These are phyloP conservation scores for Aspergillus saccharolyticus DNA, from an alignment of 495 filamentous ascomycete species.

Conservation along the genomic window DNA sequence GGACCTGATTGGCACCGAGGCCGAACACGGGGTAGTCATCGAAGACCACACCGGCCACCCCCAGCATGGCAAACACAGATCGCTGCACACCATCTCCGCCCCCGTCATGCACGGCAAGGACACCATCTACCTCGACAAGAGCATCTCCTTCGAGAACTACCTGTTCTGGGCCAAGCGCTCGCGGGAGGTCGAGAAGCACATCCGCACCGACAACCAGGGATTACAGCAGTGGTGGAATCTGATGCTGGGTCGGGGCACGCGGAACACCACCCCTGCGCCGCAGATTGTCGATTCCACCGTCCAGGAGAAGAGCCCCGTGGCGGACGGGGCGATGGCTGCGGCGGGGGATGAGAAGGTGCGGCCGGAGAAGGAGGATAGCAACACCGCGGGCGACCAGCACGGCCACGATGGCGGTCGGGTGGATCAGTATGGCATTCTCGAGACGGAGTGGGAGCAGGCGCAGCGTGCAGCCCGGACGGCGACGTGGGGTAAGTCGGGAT, in stretches of 20 bases:
- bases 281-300: background rate
- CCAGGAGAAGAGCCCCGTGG: background rate
- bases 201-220: slow-evolving; percentile 1
- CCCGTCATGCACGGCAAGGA: background rate
- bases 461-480: background rate
- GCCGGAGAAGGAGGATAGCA: background rate
- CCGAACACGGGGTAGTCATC: background rate
- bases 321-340: background rate
- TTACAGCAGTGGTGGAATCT: background rate
- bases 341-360: background rate
- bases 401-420: background rate
- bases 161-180: slow-evolving; percentile 2
- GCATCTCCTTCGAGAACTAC: slow-evolving; percentile 4
- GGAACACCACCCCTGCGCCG: background rate
- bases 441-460: slow-evolving; percentile 3
- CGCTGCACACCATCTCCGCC: background rate
- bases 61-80: background rate
- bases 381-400: too few relatives aligned
- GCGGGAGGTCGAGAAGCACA: background rate
- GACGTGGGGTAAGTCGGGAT: background rate
- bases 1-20: slow-evolving; percentile 1
- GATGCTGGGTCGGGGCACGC: background rate
- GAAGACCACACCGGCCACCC: background rate
- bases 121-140: background rate
- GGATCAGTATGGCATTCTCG: background rate